Percentiles rank a stretch among this genome's conserved stretches.
These are phyloP conservation scores for Persicaria tinctoria DNA, from an alignment of 148 eudicot species.

Conservation along the genomic window DNA sequence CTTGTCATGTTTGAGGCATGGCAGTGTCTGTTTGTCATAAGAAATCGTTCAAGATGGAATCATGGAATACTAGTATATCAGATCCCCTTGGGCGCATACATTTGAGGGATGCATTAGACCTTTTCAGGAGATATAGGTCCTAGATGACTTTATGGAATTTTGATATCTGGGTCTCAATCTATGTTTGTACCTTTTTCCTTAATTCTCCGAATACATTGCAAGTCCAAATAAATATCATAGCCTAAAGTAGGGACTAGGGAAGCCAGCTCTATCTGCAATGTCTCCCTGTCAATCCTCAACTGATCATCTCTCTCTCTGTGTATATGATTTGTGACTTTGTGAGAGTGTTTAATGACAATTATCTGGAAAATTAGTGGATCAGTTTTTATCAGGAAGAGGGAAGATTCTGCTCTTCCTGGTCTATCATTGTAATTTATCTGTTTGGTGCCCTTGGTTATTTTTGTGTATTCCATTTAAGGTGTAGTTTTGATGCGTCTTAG, in stretches of 20 bases:
- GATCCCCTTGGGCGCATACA: neutral
- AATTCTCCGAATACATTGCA: neutral
- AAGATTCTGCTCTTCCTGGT: neutral
- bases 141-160: neutral
- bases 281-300: neutral
- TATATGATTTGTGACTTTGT: neutral
- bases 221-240: neutral
- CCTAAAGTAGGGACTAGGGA: neutral
- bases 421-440: neutral
- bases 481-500: neutral
- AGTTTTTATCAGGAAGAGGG: too few species aligned
- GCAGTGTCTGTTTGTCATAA: neutral
- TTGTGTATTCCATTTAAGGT: neutral
- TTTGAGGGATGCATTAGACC: neutral
- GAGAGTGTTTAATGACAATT: neutral
- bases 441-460: neutral
- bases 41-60: neutral
- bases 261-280: neutral
- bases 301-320: neutral
- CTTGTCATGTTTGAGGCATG: neutral
- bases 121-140: neutral
- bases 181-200: neutral
- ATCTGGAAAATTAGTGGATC: neutral
- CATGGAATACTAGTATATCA: neutral
- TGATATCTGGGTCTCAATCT: neutral